Evolutionary conservation across 345 rosid genomes (phyloP).

Genomic region (Kandelia obovata): DNA sequence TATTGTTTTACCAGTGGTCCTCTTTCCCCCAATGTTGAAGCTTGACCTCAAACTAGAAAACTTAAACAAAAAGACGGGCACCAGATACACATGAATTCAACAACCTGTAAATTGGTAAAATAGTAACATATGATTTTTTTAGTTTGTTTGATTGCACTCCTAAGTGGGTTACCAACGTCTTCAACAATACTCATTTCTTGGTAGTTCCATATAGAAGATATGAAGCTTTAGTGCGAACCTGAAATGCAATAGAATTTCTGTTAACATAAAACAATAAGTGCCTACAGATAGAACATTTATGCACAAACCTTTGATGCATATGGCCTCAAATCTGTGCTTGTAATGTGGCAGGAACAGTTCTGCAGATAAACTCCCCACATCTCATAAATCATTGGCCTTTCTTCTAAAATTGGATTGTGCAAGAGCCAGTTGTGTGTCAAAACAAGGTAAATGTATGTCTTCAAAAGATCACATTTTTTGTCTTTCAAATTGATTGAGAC

Average conservation of each 20-base stretch:
- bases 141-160: background rate
- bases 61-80: background rate
- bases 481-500: conserved; percentile 59
- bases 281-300: background rate
- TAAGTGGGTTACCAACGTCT: background rate
- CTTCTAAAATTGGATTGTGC: conserved; percentile 35
- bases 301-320: conserved; percentile 65
- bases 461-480: conserved; percentile 57
- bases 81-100: background rate
- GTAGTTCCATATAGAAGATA: conserved; percentile 47
- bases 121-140: background rate
- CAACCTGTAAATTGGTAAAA: background rate
- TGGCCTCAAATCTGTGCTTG: conserved; percentile 67
- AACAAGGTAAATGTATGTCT: conserved; percentile 53
- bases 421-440: conserved; percentile 75
- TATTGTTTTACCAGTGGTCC: background rate
- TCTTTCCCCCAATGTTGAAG: background rate
- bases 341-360: conserved; percentile 68
- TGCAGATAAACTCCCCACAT: conserved; percentile 75
- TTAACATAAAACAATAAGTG: background rate
- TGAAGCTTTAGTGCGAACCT: conserved; percentile 72
- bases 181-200: conserved; percentile 21
- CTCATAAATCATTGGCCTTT: conserved; percentile 48
- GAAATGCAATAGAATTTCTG: conserved; percentile 12
- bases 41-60: background rate